phyloP scores from a whole-genome alignment of 208 protist genomes.

The Trypanosoma lewisi region DNA sequence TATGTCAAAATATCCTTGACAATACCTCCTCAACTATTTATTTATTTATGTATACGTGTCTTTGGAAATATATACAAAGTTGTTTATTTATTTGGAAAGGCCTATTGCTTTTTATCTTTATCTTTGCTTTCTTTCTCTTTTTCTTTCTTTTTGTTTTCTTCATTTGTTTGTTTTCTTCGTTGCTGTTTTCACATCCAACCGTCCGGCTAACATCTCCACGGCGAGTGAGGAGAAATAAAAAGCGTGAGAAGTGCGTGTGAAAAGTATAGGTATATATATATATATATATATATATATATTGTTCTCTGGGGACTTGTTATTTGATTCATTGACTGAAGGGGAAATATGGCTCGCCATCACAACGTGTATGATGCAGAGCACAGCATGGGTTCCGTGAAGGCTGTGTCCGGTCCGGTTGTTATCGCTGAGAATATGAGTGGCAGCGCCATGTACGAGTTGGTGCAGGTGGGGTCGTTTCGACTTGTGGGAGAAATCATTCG shows the following conservation, averaged over 20 bases:
- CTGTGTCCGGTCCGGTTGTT: constrained; percentile 97
- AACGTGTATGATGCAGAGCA: constrained; percentile 79
- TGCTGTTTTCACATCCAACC: not conserved
- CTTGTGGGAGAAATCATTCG: constrained; percentile 99
- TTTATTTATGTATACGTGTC: not conserved
- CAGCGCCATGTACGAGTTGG: constrained; percentile 99
- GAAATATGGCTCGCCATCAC: constrained; percentile 50
- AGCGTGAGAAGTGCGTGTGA: not conserved
- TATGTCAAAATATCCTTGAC: not conserved
- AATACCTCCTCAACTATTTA: not conserved
- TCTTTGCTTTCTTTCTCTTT: too few species aligned
- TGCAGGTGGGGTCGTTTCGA: constrained; percentile 97
- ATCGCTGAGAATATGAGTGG: constrained; percentile 99
- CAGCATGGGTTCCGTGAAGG: constrained; percentile 83
- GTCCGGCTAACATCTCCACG: not conserved
- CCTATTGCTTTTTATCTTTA: too few species aligned
- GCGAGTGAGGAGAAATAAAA: not conserved
- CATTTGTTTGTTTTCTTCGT: not conserved
- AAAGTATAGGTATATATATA: not conserved
- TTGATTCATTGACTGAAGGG: not conserved
- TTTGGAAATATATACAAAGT: not conserved
- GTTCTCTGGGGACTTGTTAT: too few species aligned
- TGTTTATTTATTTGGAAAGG: not conserved
- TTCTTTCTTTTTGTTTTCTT: not conserved
- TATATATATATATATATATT: too few species aligned